These are phyloP conservation scores for Anthoceros angustus DNA, from an alignment of 225 moss, liverwort and hornwort genomes.

Conservation along the genomic window DNA sequence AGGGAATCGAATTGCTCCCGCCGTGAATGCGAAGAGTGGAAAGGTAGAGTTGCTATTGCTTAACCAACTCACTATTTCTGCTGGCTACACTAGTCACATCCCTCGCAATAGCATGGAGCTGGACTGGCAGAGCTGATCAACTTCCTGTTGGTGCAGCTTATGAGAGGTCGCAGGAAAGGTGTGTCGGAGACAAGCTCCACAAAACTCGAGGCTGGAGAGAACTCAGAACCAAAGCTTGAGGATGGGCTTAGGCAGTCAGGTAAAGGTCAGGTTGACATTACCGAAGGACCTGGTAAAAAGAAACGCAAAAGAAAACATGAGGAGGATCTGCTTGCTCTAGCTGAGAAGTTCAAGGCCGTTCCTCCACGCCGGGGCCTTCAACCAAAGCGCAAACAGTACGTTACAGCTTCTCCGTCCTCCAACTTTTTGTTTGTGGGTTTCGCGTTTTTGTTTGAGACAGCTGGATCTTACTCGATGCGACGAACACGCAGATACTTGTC, in stretches of 20 bases:
- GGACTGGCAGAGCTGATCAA: neutral
- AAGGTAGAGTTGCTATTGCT: neutral
- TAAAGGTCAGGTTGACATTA: neutral
- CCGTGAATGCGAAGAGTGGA: neutral
- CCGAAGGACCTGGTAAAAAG: neutral
- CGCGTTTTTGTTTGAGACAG: neutral
- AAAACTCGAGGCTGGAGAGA: neutral
- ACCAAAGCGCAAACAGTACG: constrained; percentile 46
- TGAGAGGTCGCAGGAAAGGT: neutral
- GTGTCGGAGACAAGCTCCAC: neutral
- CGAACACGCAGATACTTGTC: constrained; percentile 36
- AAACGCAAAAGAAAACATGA: constrained; percentile 40
- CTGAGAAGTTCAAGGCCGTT: constrained; percentile 53
- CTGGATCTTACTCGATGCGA: neutral
- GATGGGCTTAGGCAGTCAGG: neutral
- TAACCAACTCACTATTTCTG: neutral
- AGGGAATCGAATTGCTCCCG: neutral
- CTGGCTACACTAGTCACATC: neutral
- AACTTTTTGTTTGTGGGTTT: neutral
- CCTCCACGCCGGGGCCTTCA: constrained; percentile 31
- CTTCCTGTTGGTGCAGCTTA: neutral
- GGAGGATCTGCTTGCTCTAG: constrained; percentile 39
- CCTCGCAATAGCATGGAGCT: neutral
- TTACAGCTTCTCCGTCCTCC: neutral
- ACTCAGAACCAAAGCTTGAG: neutral